These are phyloP conservation scores for Protoeuglena noctilucae DNA, from an alignment of 139 green algal genomes.

Conservation along the genomic window DNA sequence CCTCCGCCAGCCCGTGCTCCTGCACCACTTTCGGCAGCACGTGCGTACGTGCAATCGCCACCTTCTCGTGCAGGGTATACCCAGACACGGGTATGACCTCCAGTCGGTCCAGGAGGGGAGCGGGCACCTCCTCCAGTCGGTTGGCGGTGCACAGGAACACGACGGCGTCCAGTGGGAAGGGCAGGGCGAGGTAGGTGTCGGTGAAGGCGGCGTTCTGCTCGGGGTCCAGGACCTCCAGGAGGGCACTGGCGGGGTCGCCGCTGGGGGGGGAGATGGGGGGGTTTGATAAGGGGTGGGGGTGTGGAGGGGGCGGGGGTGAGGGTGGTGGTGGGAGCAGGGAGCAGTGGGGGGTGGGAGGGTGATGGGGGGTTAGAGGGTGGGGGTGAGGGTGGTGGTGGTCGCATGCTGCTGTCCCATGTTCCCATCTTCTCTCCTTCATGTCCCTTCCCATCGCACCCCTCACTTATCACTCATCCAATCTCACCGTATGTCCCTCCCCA, in stretches of 20 bases:
- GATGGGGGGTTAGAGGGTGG: no score
- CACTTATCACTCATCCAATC: no score
- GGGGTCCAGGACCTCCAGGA: slow-evolving; percentile 94
- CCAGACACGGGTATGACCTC: slow-evolving; percentile 72
- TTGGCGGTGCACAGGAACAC: slow-evolving; percentile 96
- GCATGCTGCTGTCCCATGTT: no score
- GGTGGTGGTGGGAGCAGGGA: no score
- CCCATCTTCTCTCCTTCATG: no score
- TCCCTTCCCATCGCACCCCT: no score
- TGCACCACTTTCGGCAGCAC: slow-evolving; percentile 56
- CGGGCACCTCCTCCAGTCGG: slow-evolving; percentile 84
- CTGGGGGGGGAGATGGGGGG: no score
- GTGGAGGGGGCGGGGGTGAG: no score
- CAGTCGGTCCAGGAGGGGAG: slow-evolving; percentile 89
- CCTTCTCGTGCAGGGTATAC: slow-evolving; percentile 89
- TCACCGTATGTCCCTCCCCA: slow-evolving; percentile 22
- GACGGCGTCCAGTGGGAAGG: slow-evolving; percentile 83
- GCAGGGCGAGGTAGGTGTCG: slow-evolving; percentile 95
- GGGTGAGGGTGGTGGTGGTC: no score
- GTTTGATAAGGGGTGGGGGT: no score
- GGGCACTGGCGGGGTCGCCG: slow-evolving; percentile 82
- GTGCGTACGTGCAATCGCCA: slow-evolving; percentile 76
- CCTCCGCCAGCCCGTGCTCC: slow-evolving; percentile 50
- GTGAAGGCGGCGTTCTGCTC: slow-evolving; percentile 89
- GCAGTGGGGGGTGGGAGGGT: no score